Evolutionary conservation across 140 eudicot species (phyloP), one percentile per base, ranked within the genome.

Genomic region (Senecio squalidus): DNA sequence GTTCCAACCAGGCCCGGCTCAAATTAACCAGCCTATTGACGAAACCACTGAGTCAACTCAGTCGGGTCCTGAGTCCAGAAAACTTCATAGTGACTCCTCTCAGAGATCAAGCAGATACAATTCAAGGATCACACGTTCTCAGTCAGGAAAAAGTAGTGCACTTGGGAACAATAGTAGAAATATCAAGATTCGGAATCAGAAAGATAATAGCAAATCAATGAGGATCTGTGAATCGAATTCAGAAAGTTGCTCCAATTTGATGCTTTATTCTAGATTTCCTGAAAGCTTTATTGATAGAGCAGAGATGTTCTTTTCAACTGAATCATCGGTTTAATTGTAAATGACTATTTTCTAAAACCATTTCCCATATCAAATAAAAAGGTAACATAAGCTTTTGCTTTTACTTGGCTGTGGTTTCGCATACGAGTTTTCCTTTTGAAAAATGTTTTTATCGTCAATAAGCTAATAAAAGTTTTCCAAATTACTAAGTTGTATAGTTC

Each of bases 191-290:
- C 75, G 93, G 71, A 84, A 69, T 68, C 76, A 59, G 55, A 81
- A 70, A 58, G 98, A 91, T 5, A 48, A 55, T 45, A 68, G 67
- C 58, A 83, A 56, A 66, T 29, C 62, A 9, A 43, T 26, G 15
- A 87, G 75, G 80, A 55, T 55, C 44, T 48, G 69, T 68, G 98
- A 88, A 41, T 24, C 74, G n/a, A 74, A 60, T 65, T 58, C 77
- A 15, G 88, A 78, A 50, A 60, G 77, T 58, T 58, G 79, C 38
- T 68, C 81, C 39, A 68, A 74, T 61, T 58, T 82, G 67, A 84
- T 80, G 89, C 70, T 92, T 58, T 78, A 91, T 55, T 78, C 75
- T 13, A 82, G 98, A 66, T 84, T 92, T 57, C 89, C 98, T 24
- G 71, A 41, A 34, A 82, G 84, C 71, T 81, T 92, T 39, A 75